Base-by-base conservation (phyloP, 2,329 filamentous ascomycete species). In the Penicillium sp. region DNA sequence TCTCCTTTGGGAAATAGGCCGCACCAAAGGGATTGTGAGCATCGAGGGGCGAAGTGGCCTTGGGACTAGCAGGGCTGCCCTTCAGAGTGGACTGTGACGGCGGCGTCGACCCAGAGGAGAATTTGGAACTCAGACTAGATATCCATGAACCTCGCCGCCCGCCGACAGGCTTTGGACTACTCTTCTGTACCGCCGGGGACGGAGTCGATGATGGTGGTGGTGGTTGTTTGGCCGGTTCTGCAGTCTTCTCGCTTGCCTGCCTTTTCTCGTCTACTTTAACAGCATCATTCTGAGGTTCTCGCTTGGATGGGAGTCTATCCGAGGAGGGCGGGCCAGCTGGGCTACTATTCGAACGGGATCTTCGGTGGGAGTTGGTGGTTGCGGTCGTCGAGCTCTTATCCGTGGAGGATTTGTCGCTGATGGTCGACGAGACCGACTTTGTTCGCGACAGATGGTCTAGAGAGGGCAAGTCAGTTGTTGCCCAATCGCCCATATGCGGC, bases 91-190 rank as follows among this genome's bases (percentile, higher is more conserved):
- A 71, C 60, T 74, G 76, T 26, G 77, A 75, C 4, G 77, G 76
- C n/a, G 78, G 75, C 2, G 77, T 78, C 11, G 76, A 73, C 3
- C 76, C 76, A 35, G 87, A 87, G 2, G 91, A 93, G 79, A 98
- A 97, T 75, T 96, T 97, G 67, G 92, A 94, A 65, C 92, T 96
- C 67, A 98, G 87, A 72, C 88, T 97, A 59, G 91, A 92, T 71
- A 98, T 93, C 95, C 95, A 99, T 14, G 93, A 97, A 64, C 88
- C 89, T 58, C 87, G 80, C 65, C 92, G 85, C 56, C 86, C 82
- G 6, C 68, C 65, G 13, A 77, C 68, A 6, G 72, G 64, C 69
- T 71, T 74, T 7, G 70, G 70, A 4, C 68, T 61, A 25, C 66
- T 73, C 60, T 70, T 74, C 46, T 68, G 70, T 16, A 68, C 16